A percentile compares a stretch with the other conserved stretches of the same genome.
phyloP scores from a whole-genome alignment of 306 rosid species.

The Pachyrhizus erosus region DNA sequence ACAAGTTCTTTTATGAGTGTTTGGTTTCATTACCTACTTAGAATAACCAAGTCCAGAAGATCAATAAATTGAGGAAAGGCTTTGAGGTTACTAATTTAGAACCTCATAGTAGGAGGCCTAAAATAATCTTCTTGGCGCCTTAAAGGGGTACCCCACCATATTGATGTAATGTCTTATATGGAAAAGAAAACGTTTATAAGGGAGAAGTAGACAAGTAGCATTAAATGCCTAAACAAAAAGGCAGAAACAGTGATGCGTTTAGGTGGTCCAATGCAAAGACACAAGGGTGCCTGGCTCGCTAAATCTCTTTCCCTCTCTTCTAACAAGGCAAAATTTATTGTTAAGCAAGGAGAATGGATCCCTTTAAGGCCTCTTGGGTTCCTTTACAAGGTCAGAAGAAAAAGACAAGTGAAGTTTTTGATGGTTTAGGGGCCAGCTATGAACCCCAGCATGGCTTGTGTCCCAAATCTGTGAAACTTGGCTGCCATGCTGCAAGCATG shows the following conservation, averaged over 20 bases:
- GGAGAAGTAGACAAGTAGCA: slow-evolving; percentile 51
- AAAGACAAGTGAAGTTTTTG: slow-evolving; percentile 63
- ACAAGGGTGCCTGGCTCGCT: slow-evolving; percentile 39
- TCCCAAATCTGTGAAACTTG: slow-evolving; percentile 64
- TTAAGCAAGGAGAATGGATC: slow-evolving; percentile 35
- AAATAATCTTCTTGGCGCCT: slow-evolving; percentile 44
- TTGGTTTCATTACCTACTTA: slow-evolving; percentile 45
- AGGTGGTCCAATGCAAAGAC: slow-evolving; percentile 53
- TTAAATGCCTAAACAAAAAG: slow-evolving; percentile 48
- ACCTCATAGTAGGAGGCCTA: slow-evolving; percentile 36
- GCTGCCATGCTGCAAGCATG: slow-evolving; percentile 64
- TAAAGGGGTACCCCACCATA: slow-evolving; percentile 45
- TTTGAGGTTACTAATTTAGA: slow-evolving; percentile 42
- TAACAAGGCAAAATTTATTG: slow-evolving; percentile 41
- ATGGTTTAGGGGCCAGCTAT: slow-evolving; percentile 52
- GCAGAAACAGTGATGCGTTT: slow-evolving; percentile 34
- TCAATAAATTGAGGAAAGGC: slow-evolving; percentile 46
- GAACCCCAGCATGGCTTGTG: slow-evolving; percentile 54
- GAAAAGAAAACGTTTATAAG: slow-evolving; percentile 49
- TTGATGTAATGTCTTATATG: slow-evolving; percentile 44
- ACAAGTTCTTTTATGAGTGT: slow-evolving; percentile 48
- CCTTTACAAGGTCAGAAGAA: slow-evolving; percentile 61
- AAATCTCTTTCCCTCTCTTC: slow-evolving; percentile 4
- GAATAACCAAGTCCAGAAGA: slow-evolving; percentile 41
- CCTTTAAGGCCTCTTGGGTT: slow-evolving; percentile 47